Evolutionary conservation across 148 eudicot genomes (phyloP).

Genomic region (Silene uniflora): DNA sequence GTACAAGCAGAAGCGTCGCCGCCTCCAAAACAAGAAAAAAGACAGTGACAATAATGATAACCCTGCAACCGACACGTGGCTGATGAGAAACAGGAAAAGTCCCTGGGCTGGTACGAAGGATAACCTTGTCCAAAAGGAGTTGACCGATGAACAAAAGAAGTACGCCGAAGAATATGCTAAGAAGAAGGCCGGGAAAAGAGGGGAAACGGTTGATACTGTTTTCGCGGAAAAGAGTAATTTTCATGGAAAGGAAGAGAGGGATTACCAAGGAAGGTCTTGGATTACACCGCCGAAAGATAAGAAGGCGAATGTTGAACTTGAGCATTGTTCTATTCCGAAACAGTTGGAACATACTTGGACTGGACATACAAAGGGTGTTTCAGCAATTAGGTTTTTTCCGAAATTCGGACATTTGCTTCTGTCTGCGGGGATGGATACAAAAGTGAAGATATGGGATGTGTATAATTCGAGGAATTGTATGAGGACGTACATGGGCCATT

Average conservation of each 20-base stretch:
- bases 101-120: conserved; percentile 94
- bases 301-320: conserved; percentile 71
- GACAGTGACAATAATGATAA: conserved; percentile 35
- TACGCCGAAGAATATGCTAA: conserved; percentile 84
- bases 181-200: conserved; percentile 69
- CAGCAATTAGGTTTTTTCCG: conserved; percentile 88
- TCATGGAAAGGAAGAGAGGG: conserved; percentile 91
- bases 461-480: conserved; percentile 82
- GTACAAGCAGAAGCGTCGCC: conserved; percentile 66
- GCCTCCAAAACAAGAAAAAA: conserved; percentile 51
- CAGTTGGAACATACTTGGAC: conserved; percentile 88
- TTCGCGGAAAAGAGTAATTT: conserved; percentile 71
- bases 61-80: conserved; percentile 72
- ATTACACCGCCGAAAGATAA: conserved; percentile 84
- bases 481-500: conserved; percentile 97
- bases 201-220: conserved; percentile 45
- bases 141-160: conserved; percentile 93
- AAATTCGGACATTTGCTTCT: conserved; percentile 81
- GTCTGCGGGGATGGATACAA: conserved; percentile 86
- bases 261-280: conserved; percentile 95
- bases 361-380: conserved; percentile 90
- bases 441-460: conserved; percentile 96
- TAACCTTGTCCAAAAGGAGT: conserved; percentile 45
- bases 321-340: conserved; percentile 92
- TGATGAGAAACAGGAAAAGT: conserved; percentile 65